These are phyloP conservation scores for Dipsacomyces acuminosporus DNA, from an alignment of 371 early-diverging fungal genomes.

Conservation along the genomic window DNA sequence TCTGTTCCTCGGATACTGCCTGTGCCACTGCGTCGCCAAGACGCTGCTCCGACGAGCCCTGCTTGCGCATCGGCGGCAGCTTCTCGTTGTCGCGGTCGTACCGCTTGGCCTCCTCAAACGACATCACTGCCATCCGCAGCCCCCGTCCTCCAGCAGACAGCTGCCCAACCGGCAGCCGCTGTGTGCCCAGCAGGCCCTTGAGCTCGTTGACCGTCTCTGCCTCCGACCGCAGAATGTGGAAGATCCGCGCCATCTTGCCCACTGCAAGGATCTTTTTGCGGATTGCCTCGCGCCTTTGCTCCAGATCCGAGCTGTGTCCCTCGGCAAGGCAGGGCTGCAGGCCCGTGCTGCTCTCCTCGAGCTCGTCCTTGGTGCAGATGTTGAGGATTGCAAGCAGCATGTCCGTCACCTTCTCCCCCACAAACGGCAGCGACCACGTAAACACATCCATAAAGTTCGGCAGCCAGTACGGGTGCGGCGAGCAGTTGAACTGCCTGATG, in stretches of 20 bases:
- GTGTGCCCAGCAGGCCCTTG: constrained; percentile 79
- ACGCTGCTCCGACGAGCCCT: constrained; percentile 15
- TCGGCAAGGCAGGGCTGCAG: constrained; percentile 2
- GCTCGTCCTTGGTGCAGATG: constrained; percentile 52
- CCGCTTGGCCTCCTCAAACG: constrained; percentile 87
- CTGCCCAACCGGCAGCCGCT: constrained; percentile 76
- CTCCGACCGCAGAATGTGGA: constrained; percentile 71
- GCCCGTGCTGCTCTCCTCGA: constrained; percentile 22
- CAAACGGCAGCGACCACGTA: constrained; percentile 97
- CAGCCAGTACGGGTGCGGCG: constrained; percentile 95
- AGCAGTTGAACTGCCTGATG: constrained; percentile 83
- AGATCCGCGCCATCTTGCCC: constrained; percentile 84
- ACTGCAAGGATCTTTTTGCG: constrained; percentile 89
- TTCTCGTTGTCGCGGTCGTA: constrained; percentile 90
- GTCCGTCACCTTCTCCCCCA: constrained; percentile 95
- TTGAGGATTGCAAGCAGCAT: constrained; percentile 91
- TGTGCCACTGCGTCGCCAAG: constrained; percentile 22
- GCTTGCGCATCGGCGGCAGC: constrained; percentile 63
- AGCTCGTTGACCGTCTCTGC: constrained; percentile 87
- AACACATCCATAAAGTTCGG: constrained; percentile 97
- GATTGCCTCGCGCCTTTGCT: constrained; percentile 68
- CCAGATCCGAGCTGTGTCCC: constrained; percentile 48
- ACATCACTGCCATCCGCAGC: constrained; percentile 76
- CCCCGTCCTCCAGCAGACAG: constrained; percentile 89
- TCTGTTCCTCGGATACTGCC: constrained; percentile 23